Conservation (phyloP, 2,329 filamentous ascomycete species). For the Fusarium subglutinans region DNA sequence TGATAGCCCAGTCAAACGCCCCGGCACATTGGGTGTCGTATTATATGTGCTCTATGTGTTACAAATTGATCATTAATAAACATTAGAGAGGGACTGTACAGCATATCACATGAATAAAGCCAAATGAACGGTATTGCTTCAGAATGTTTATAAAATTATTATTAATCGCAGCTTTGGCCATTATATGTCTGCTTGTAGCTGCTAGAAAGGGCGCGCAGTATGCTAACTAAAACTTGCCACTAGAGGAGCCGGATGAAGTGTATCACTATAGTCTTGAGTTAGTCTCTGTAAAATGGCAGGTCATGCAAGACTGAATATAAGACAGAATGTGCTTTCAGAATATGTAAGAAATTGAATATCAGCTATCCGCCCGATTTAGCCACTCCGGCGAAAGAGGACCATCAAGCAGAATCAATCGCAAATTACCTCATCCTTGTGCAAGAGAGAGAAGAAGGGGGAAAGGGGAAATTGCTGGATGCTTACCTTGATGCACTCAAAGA, state of each 20-base stretch:
- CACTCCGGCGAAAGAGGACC: slow-evolving; percentile 89
- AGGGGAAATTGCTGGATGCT: slow-evolving; percentile 22
- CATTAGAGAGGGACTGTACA: background rate
- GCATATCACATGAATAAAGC: background rate
- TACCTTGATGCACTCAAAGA: slow-evolving; percentile 41
- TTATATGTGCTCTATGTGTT: background rate
- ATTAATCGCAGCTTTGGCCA: background rate
- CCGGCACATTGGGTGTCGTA: background rate
- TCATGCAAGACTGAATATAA: slow-evolving; percentile 37
- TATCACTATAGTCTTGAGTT: slow-evolving; percentile 35
- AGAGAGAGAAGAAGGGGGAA: slow-evolving; percentile 5
- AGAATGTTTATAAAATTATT: background rate
- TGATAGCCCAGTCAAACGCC: background rate
- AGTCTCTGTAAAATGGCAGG: slow-evolving; percentile 35
- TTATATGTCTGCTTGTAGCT: background rate
- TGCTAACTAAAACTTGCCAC: too few relatives aligned
- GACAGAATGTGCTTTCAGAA: slow-evolving; percentile 71
- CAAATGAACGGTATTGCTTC: background rate
- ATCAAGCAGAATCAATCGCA: slow-evolving; percentile 93
- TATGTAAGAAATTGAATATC: slow-evolving; percentile 99
- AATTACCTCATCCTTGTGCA: slow-evolving; percentile 89
- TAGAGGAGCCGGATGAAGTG: background rate
- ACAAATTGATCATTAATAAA: too few relatives aligned
- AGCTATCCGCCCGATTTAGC: slow-evolving; percentile 79
- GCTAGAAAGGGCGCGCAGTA: background rate